Evolutionary conservation across 441 rosid species (phyloP).

Genomic region (Adansonia rubrostipa): DNA sequence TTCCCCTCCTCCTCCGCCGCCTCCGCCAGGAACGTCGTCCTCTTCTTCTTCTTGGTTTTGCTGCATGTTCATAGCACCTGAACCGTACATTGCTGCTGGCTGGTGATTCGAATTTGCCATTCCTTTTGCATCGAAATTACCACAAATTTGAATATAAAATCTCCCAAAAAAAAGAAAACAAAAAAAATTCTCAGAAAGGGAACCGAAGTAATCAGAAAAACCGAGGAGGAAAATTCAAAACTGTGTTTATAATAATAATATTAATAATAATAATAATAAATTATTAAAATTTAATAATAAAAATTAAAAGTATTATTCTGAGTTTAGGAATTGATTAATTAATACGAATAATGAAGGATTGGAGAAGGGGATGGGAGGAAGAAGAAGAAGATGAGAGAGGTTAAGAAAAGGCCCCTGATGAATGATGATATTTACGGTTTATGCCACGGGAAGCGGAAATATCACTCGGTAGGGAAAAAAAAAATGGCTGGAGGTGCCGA

Average conservation of each 20-base stretch:
- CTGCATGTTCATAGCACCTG: conserved; percentile 34
- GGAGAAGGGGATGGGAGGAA: not conserved
- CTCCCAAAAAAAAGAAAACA: not conserved
- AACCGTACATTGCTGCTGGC: conserved; percentile 28
- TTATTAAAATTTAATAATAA: not conserved
- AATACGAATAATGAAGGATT: no score
- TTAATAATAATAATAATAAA: not conserved
- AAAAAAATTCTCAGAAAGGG: not conserved
- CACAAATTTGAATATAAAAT: not conserved
- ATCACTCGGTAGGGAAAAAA: no score
- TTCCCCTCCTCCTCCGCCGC: conserved; percentile 32
- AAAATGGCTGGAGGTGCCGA: not conserved
- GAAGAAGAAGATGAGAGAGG: not conserved
- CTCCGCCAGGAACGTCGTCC: conserved; percentile 31
- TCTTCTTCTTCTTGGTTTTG: conserved; percentile 38
- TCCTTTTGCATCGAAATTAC: conserved; percentile 19
- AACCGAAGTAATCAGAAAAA: not conserved
- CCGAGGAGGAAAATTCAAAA: not conserved
- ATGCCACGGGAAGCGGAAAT: conserved; percentile 19
- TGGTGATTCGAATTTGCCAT: conserved; percentile 38
- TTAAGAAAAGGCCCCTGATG: not conserved
- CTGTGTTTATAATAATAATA: not conserved
- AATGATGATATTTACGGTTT: conserved; percentile 13
- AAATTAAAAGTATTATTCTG: not conserved
- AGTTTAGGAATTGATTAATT: not conserved